phyloP scores from a whole-genome alignment of 208 protist species.

The Acanthamoeba sp. region DNA sequence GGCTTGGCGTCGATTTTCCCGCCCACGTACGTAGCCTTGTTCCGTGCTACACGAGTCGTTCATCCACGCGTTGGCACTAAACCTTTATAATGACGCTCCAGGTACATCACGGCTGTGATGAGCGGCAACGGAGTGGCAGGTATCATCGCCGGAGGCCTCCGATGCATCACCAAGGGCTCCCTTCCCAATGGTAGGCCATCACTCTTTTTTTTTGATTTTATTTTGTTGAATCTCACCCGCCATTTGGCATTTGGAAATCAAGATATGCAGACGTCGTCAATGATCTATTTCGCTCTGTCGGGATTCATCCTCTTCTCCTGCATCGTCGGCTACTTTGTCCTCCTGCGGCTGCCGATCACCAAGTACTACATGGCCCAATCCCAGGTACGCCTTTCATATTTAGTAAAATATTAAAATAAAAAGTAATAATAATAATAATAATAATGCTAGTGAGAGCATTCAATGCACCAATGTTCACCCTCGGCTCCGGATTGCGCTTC shows the following conservation, averaged over 20 bases:
- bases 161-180: constrained; percentile 79
- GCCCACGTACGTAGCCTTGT: constrained; percentile 42
- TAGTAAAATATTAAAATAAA: no score
- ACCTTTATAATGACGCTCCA: no score
- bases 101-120: constrained; percentile 77
- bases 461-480: no score
- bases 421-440: no score
- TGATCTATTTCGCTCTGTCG: constrained; percentile 78
- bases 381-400: not conserved
- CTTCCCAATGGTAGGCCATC: constrained; percentile 18
- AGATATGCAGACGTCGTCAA: constrained; percentile 27
- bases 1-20: constrained; percentile 80
- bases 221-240: no score
- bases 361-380: constrained; percentile 67
- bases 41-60: no score
- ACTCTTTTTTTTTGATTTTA: no score
- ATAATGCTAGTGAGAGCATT: no score
- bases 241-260: no score
- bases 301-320: constrained; percentile 72
- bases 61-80: no score
- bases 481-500: no score
- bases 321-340: constrained; percentile 67
- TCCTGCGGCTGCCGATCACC: constrained; percentile 75
- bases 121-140: constrained; percentile 82
- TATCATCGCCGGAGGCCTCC: constrained; percentile 73